Evolutionary conservation across 2,329 filamentous ascomycete species (phyloP).

Genomic region (Fusarium dlaminii): DNA sequence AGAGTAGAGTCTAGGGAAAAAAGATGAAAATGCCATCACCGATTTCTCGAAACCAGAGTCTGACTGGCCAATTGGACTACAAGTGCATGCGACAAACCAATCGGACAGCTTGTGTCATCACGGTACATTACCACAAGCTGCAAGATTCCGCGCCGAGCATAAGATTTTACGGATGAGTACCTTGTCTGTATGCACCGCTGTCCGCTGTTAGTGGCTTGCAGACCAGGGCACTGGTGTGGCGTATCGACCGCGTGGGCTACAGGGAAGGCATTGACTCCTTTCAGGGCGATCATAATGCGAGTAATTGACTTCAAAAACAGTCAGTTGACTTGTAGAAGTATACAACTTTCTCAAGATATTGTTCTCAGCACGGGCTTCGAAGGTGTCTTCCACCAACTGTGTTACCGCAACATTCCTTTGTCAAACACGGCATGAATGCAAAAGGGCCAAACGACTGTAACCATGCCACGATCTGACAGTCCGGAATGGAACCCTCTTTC

Average conservation of each 20-base stretch:
- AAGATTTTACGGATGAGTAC: conserved; percentile 2
- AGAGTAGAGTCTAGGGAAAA: background rate
- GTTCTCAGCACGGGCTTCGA: conserved; percentile 21
- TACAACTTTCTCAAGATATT: conserved; percentile 12
- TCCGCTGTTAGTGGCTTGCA: conserved; percentile 15
- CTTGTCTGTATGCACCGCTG: conserved; percentile 5
- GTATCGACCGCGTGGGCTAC: conserved; percentile 33
- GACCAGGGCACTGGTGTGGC: conserved; percentile 17
- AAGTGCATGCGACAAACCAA: background rate
- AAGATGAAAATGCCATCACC: background rate
- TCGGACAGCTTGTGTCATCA: background rate
- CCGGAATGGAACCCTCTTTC: background rate
- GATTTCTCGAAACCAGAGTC: background rate
- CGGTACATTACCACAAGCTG: conserved; percentile 4
- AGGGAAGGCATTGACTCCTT: conserved; percentile 16
- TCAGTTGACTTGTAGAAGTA: conserved; percentile 8
- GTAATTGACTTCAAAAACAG: background rate
- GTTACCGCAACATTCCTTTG: background rate
- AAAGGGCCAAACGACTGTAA: background rate
- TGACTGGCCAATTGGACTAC: conserved; percentile 23
- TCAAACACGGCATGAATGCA: background rate
- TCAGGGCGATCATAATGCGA: conserved; percentile 11
- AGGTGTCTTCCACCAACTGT: background rate
- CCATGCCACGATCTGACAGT: background rate
- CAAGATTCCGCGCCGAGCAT: conserved; percentile 1